Evolutionary conservation across 75 land plant genomes (phyloP), one percentile per base, ranked within the genome.

Genomic region (Pseudotsuga menziesii): DNA sequence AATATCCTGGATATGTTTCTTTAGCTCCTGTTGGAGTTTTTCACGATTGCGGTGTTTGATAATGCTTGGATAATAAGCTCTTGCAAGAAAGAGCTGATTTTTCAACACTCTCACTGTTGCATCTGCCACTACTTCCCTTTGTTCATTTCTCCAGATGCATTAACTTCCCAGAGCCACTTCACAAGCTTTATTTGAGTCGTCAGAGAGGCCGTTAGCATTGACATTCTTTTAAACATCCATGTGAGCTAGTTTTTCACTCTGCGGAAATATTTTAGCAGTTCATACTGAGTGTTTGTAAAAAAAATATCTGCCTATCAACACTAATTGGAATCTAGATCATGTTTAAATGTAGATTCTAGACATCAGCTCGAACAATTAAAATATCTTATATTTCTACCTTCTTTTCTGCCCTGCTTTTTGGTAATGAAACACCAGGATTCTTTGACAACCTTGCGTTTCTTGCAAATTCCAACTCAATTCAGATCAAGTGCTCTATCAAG

Each of bases 71-170:
- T 86, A 96, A 63, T 88, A 91, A 56, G 90, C 85, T 61, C 99
- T 86, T 11, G 99, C 97, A 57, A 96, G 90, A 80, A 94, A 94
- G 52, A 96, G 86, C 72, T 85, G 93, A 63, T 96, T 97, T 79
- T 96, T 88, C 78, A 96, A 83, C 77, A 81, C 80, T 76, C 93
- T 94, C 54, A 94, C 91, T 57, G 86, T 71, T 19, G 88, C 74
- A 83, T 96, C 99, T 39, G 85, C 82, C 89, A 94, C 92, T 58
- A 86, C 88, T 57, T 80, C 94, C 52, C 75, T 88, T 58, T 88
- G 81, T 59, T 94, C 98, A 41, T 62, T 76, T 70, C 90, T 89
- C 99, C 97, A 96, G 35, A 89, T 78, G 79, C 98, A 94, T 67
- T 92, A 96, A 76, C 92, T 96, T 3, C 95, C 94, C 81, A 78